phyloP scores from a whole-genome alignment of 2,329 filamentous ascomycete genomes.

The Diaporthe humulicola region DNA sequence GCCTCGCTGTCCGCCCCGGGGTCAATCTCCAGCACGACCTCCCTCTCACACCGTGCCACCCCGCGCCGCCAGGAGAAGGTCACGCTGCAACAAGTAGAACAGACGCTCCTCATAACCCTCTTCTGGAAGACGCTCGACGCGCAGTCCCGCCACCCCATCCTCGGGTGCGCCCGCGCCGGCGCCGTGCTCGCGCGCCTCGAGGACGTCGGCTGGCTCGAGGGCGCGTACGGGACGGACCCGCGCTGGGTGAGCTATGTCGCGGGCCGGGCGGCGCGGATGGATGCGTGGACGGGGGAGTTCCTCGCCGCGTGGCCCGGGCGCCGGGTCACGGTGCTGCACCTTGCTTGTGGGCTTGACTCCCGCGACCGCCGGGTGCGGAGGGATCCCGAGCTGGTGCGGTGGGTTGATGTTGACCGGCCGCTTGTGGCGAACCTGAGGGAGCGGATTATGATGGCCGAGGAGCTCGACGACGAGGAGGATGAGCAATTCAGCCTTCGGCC shows the following conservation, averaged over 20 bases:
- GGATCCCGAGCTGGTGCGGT: slow-evolving; percentile 30
- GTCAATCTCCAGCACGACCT: neutral
- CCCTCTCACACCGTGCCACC: neutral
- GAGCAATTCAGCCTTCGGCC: neutral
- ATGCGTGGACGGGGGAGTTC: slow-evolving; percentile 35
- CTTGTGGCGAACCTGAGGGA: slow-evolving; percentile 35
- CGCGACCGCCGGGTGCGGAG: slow-evolving; percentile 18
- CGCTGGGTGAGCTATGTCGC: slow-evolving; percentile 33
- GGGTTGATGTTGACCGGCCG: slow-evolving; percentile 38
- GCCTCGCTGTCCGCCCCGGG: neutral
- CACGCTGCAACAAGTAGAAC: neutral
- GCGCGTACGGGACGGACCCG: slow-evolving; percentile 12
- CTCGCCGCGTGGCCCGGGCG: neutral
- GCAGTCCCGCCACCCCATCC: neutral
- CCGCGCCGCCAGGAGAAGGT: neutral
- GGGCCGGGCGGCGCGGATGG: slow-evolving; percentile 25
- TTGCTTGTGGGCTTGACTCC: slow-evolving; percentile 38
- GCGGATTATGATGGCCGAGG: neutral
- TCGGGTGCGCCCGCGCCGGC: slow-evolving; percentile 15
- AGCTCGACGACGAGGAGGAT: neutral
- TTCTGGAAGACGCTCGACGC: slow-evolving; percentile 18
- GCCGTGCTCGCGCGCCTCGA: slow-evolving; percentile 20
- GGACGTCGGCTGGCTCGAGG: neutral
- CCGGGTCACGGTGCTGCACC: slow-evolving; percentile 36
- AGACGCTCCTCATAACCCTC: neutral